phyloP scores from a whole-genome alignment of 129 eudicot species.

The Helianthus tuberosus region DNA sequence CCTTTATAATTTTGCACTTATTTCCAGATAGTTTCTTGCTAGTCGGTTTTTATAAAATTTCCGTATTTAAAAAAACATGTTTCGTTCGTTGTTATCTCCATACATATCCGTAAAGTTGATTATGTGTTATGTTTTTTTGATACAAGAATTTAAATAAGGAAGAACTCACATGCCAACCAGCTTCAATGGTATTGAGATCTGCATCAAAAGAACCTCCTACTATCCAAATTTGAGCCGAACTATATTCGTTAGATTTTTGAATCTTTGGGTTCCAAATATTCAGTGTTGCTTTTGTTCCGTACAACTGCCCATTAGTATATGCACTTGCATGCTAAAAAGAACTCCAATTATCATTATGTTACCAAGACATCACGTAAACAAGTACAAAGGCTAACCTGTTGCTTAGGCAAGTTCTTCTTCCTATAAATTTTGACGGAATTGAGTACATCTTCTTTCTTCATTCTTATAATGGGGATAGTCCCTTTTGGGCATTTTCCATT shows the following conservation, averaged over 20 bases:
- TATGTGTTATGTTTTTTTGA: background rate
- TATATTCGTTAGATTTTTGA: constrained; percentile 75
- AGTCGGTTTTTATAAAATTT: too few relatives aligned
- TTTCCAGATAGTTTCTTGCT: too few relatives aligned
- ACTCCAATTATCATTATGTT: constrained; percentile 3
- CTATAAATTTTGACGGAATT: constrained; percentile 72
- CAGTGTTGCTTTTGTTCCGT: constrained; percentile 87
- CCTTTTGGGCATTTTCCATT: constrained; percentile 67
- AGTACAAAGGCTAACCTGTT: too few relatives aligned
- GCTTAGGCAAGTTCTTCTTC: constrained; percentile 35
- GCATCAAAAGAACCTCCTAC: constrained; percentile 81
- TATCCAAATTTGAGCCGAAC: constrained; percentile 78
- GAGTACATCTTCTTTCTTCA: constrained; percentile 61
- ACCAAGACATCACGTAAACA: too few relatives aligned
- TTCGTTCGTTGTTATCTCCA: constrained; percentile 58
- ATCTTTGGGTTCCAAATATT: constrained; percentile 82
- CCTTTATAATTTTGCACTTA: too few relatives aligned
- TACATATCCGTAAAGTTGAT: constrained; percentile 22
- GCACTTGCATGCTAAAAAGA: constrained; percentile 80
- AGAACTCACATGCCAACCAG: constrained; percentile 84
- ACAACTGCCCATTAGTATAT: constrained; percentile 68
- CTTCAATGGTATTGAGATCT: constrained; percentile 89
- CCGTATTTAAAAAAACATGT: too few relatives aligned
- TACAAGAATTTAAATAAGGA: background rate
- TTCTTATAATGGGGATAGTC: constrained; percentile 76